A percentile compares a stretch with the other conserved stretches of the same genome.
phyloP scores from a whole-genome alignment of 495 filamentous ascomycete genomes.

The Talaromyces proteolyticus region DNA sequence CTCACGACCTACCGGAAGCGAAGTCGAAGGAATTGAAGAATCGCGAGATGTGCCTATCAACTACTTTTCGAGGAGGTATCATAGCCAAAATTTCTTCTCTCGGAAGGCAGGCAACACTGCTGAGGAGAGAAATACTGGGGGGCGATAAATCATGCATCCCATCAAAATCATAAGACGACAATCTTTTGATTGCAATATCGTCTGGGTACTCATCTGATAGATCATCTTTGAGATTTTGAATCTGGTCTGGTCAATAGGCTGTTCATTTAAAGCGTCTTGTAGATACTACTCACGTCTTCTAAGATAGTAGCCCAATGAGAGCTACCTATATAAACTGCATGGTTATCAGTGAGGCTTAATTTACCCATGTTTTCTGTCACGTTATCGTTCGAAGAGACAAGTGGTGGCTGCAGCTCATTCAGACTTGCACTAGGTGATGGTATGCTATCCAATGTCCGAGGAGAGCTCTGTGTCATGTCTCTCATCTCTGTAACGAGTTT shows the following conservation, averaged over 20 bases:
- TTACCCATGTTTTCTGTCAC: conserved; percentile 1
- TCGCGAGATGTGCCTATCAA: conserved; percentile 16
- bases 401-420: neutral
- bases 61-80: conserved; percentile 21
- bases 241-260: neutral
- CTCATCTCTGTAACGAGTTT: conserved; percentile 3
- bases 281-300: conserved; percentile 53
- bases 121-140: conserved; percentile 1
- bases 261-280: neutral
- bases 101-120: neutral
- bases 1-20: conserved; percentile 2
- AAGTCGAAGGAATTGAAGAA: conserved; percentile 11
- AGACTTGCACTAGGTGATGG: neutral
- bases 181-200: neutral
- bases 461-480: conserved; percentile 1
- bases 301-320: conserved; percentile 87
- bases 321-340: conserved; percentile 64
- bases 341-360: conserved; percentile 2
- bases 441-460: neutral
- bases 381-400: neutral
- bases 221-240: conserved; percentile 4
- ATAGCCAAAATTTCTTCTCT: conserved; percentile 16
- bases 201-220: conserved; percentile 1
- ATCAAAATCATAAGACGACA: conserved; percentile 1
- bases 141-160: neutral